phyloP scores from a whole-genome alignment of 352 stramenopile species.

The Globisporangium abappressorium region DNA sequence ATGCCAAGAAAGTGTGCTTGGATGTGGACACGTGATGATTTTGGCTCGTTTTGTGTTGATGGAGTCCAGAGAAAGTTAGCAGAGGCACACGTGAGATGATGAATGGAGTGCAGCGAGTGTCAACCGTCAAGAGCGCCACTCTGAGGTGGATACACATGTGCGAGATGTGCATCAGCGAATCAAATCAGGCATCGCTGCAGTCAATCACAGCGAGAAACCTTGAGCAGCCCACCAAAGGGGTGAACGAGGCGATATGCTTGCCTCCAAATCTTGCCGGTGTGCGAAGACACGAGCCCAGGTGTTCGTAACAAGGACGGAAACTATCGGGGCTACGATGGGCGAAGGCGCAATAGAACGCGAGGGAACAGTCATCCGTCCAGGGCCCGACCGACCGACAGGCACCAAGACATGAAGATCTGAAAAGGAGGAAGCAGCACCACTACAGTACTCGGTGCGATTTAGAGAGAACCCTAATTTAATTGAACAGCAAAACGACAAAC shows the following conservation, averaged over 20 bases:
- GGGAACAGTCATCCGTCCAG: not conserved
- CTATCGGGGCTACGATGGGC: not conserved
- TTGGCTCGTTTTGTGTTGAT: not conserved
- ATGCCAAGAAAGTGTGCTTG: not conserved
- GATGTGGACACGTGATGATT: constrained; percentile 9
- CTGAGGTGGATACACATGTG: not conserved
- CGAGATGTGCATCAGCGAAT: not conserved
- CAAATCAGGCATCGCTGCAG: not conserved
- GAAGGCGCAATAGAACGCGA: not conserved
- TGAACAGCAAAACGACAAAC: not conserved
- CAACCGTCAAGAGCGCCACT: not conserved
- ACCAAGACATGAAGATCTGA: not conserved
- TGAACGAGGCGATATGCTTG: not conserved
- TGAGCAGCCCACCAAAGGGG: not conserved
- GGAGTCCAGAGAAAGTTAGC: not conserved
- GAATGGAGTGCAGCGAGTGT: not conserved
- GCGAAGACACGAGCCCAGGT: not conserved
- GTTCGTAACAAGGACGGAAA: not conserved
- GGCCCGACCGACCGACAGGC: not conserved
- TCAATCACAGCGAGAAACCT: not conserved
- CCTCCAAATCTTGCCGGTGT: not conserved
- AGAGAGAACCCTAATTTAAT: not conserved
- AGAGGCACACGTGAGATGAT: not conserved
- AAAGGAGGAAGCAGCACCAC: not conserved
- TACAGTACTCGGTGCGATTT: not conserved